Base-by-base conservation (phyloP, 768 basidiomycete species). In the Lactarius deliciosus region DNA sequence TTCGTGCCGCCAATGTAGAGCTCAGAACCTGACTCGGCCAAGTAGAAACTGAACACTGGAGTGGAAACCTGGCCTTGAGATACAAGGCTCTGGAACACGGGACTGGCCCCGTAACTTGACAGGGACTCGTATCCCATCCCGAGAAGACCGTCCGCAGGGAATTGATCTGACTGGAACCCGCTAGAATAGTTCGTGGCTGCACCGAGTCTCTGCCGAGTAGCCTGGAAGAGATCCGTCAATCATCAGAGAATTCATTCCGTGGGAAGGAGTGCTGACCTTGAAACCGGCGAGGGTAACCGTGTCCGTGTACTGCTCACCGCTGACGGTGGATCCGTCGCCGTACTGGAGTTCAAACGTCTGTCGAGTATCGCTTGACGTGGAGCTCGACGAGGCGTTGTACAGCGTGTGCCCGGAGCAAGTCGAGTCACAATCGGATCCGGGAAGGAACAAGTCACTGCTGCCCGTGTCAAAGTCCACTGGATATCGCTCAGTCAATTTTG, bases 1-100 rank as follows among this genome's bases (percentile, higher is more conserved):
- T 70, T 70, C n/a, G 61, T 63, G 2, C 69, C 69, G 25, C 69
- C 69, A 40, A 69, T 43, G 50, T 50, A 60, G 40, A 70, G 68
- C 64, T 85, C 83, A 20, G 82, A 79, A 30, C 77, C 79, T 13
- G 74, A 72, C 20, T 75, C 32, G 11, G 80, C 71, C 45, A 86
- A 76, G 68, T 82, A 82, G 71, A 87, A 80, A 32, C 80, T 78
- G 69, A 87, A 86, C 67, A 79, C 75, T 53, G 77, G 71, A 36
- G 78, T 70, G 10, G 76, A 64, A 1, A 78, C 72, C 38, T 69
- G 65, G 18, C 73, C 74, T 55, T 81, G 75, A 10, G 75, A 71
- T n/a, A 82, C 65, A 38, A 85, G 79, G 25, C 79, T 81, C 61
- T 83, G 78, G 73, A 78, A 76, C 62, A 72, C 63, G 5, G 76